Conservation (phyloP, 352 stramenopile species). For the Aphanomyces euteiches region DNA sequence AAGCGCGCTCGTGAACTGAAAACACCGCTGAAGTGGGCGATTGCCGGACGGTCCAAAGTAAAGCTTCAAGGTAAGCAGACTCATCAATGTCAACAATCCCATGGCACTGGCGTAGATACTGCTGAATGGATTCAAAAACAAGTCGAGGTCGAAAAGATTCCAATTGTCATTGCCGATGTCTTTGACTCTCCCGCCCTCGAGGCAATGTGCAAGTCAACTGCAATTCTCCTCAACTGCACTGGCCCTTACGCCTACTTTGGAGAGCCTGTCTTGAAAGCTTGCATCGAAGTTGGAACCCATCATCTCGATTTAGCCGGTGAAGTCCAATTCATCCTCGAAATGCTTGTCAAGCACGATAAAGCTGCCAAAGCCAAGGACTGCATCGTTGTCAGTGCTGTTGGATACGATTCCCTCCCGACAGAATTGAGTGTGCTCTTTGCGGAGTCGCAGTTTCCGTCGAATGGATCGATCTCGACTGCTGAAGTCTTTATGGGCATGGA, state of each 20-base stretch:
- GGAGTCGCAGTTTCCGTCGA: background rate
- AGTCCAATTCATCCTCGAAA: slow-evolving; percentile 16
- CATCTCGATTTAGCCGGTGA: slow-evolving; percentile 21
- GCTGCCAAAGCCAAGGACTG: background rate
- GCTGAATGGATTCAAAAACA: background rate
- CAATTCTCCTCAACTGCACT: slow-evolving; percentile 16
- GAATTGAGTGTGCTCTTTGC: slow-evolving; percentile 3
- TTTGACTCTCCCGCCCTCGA: background rate
- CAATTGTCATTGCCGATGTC: slow-evolving; percentile 14
- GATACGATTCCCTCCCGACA: slow-evolving; percentile 18
- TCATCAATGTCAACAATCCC: too few species aligned
- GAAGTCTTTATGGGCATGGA: slow-evolving; percentile 17
- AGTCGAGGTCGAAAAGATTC: background rate
- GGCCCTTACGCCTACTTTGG: slow-evolving; percentile 25
- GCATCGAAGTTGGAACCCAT: background rate
- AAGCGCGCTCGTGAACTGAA: background rate
- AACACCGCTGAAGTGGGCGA: background rate
- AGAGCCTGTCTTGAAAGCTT: slow-evolving; percentile 9
- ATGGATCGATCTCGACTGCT: background rate
- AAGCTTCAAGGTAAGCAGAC: background rate
- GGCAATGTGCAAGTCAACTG: background rate
- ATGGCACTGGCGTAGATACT: background rate
- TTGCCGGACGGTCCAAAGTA: background rate
- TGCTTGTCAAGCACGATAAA: slow-evolving; percentile 7
- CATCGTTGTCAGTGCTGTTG: slow-evolving; percentile 4